A percentile compares a stretch with the other conserved stretches of the same genome.
Conservation (phyloP, 2,329 filamentous ascomycete genomes). For the Calonectria montana region DNA sequence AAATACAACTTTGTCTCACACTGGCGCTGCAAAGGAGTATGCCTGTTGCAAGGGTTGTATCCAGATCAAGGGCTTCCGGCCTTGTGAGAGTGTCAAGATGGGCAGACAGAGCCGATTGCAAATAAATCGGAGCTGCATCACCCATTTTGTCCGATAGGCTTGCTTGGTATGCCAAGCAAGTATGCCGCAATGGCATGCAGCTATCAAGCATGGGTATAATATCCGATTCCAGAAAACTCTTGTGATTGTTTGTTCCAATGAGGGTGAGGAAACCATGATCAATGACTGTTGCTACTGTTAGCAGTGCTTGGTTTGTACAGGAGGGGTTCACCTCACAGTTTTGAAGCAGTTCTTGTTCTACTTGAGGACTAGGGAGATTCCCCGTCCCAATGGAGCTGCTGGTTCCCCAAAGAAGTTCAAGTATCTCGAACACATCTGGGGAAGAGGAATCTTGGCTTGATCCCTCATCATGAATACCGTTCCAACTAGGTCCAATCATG, state of each 20-base stretch:
- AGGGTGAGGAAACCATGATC: constrained; percentile 7
- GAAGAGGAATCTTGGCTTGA: background rate
- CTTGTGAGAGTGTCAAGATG: constrained; percentile 4
- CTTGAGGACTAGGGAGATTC: background rate
- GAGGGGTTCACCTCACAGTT: background rate
- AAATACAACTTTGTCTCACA: background rate
- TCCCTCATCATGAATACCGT: no score
- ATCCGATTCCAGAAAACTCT: background rate
- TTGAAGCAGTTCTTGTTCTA: background rate
- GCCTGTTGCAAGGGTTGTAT: constrained; percentile 11
- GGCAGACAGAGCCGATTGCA: constrained; percentile 8
- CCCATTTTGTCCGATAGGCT: background rate
- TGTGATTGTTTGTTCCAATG: background rate
- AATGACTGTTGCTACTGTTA: background rate
- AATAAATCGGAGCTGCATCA: background rate
- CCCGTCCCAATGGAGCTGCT: background rate
- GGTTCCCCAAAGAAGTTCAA: background rate
- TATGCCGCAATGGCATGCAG: background rate
- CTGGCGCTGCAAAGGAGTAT: constrained; percentile 17
- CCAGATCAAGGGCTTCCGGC: constrained; percentile 2
- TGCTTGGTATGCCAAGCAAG: constrained; percentile 15
- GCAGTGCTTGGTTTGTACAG: no score
- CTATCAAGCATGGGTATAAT: background rate
- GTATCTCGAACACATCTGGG: background rate
- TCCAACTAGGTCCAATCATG: background rate